Evolutionary conservation across 371 early-diverging fungal genomes (phyloP).

Genomic region (Haplosporangium sp.): DNA sequence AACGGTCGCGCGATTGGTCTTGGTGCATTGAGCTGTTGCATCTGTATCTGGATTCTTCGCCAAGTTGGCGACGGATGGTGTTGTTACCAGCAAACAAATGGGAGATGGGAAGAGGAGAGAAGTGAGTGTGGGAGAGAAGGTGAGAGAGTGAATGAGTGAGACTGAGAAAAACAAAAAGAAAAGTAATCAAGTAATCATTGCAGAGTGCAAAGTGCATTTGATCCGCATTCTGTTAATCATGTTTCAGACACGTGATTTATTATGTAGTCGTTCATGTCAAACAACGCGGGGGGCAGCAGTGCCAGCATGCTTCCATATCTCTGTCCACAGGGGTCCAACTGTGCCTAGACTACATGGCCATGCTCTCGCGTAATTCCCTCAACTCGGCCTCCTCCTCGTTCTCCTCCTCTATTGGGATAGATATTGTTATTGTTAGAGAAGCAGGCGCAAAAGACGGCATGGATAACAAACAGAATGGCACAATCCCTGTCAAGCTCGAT

Average conservation of each 20-base stretch:
- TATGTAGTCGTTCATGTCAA: background rate
- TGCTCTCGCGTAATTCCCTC: conserved; percentile 79
- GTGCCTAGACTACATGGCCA: conserved; percentile 69
- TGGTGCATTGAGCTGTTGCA: background rate
- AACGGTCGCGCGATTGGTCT: background rate
- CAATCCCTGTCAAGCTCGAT: background rate
- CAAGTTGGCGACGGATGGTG: too few species aligned
- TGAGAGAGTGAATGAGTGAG: background rate
- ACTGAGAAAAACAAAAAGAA: background rate
- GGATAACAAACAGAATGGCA: background rate
- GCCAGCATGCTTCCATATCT: background rate
- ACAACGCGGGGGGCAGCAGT: background rate
- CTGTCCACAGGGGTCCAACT: background rate
- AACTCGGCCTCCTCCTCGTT: conserved; percentile 93
- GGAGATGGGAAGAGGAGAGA: background rate
- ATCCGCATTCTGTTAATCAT: too few species aligned
- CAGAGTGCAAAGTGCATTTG: too few species aligned
- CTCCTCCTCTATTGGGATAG: conserved; percentile 55
- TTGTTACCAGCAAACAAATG: too few species aligned
- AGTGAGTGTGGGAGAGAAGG: background rate
- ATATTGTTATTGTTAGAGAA: conserved; percentile 37
- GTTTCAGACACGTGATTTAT: too few species aligned
- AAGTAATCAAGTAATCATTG: background rate
- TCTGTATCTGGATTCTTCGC: too few species aligned
- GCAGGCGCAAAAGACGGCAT: conserved; percentile 55